Conservation (phyloP, 1,284 basidiomycete genomes). For the Crepidotus sp. region DNA sequence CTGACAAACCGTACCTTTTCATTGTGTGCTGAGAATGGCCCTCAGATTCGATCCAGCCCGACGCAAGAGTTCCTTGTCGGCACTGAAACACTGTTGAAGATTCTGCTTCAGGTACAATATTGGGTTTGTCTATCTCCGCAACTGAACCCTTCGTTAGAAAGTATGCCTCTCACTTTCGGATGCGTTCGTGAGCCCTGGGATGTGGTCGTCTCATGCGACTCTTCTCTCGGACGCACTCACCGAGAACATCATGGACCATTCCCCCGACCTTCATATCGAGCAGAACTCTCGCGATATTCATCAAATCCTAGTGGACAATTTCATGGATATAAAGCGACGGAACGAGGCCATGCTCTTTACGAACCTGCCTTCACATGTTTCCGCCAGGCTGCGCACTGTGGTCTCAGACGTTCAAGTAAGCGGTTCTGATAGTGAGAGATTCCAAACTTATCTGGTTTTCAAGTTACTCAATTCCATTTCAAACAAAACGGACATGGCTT, state of each 20-base stretch:
- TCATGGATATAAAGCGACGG: constrained; percentile 52
- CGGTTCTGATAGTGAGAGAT: constrained; percentile 11
- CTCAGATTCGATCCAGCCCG: constrained; percentile 44
- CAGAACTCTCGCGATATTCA: constrained; percentile 36
- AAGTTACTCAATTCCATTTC: constrained; percentile 79
- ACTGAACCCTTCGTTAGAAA: constrained; percentile 33
- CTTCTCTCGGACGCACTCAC: constrained; percentile 40
- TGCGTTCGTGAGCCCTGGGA: constrained; percentile 63
- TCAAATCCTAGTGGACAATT: constrained; percentile 38
- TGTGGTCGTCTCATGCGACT: constrained; percentile 48
- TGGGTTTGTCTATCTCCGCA: not conserved
- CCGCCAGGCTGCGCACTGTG: constrained; percentile 49
- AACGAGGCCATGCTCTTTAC: constrained; percentile 75
- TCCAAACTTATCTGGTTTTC: not conserved
- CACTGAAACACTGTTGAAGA: constrained; percentile 46
- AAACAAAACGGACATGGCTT: constrained; percentile 56
- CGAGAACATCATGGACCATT: constrained; percentile 28
- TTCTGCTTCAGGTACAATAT: constrained; percentile 46
- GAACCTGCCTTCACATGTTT: constrained; percentile 50
- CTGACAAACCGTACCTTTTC: constrained; percentile 30
- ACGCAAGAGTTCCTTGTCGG: constrained; percentile 47
- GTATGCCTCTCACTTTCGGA: constrained; percentile 59
- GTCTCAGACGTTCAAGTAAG: constrained; percentile 69
- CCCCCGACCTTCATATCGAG: constrained; percentile 29
- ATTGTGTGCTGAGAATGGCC: not conserved